Percentiles rank a stretch among this genome's conserved stretches.
These are phyloP conservation scores for Hydrangea macrophylla DNA, from an alignment of 148 eudicot genomes.

Conservation along the genomic window DNA sequence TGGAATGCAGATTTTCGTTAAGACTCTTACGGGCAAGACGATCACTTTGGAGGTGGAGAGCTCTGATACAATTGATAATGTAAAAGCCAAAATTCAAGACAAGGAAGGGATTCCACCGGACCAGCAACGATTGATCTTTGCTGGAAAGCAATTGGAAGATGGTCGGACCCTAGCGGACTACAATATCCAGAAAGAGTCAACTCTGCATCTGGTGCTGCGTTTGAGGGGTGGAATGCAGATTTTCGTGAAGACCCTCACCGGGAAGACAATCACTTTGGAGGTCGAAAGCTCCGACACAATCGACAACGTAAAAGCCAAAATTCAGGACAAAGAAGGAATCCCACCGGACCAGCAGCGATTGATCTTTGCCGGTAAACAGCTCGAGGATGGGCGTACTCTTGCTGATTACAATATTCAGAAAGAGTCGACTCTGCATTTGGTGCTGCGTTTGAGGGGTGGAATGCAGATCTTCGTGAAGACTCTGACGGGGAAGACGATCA, in stretches of 20 bases:
- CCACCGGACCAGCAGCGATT: slow-evolving; percentile 6
- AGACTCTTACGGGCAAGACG: slow-evolving; percentile 6
- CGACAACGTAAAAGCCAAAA: slow-evolving; percentile 4
- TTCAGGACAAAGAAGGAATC: slow-evolving; percentile 9
- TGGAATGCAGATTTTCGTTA: slow-evolving; percentile 10
- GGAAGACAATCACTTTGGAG: slow-evolving; percentile 8
- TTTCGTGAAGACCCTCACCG: slow-evolving; percentile 7
- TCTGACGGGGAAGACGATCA: slow-evolving; percentile 9
- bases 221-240: slow-evolving; percentile 7
- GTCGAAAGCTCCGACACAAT: slow-evolving; percentile 6
- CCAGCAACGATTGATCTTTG: slow-evolving; percentile 6
- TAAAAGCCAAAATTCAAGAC: slow-evolving; percentile 1
- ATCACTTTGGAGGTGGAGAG: slow-evolving; percentile 5
- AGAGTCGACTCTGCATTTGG: slow-evolving; percentile 7
- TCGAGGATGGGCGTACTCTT: slow-evolving; percentile 5
- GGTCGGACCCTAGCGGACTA: background rate
- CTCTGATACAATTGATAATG: slow-evolving; percentile 2
- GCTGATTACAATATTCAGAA: slow-evolving; percentile 7
- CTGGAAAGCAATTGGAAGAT: slow-evolving; percentile 4
- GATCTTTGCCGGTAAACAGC: slow-evolving; percentile 2
- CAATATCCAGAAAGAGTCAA: background rate
- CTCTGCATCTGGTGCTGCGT: background rate
- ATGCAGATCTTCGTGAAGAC: slow-evolving; percentile 11
- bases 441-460: slow-evolving; percentile 2
- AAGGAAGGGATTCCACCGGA: slow-evolving; percentile 9